These are phyloP conservation scores for Flagelloscypha sp. DNA, from an alignment of 768 basidiomycete species.

Conservation along the genomic window DNA sequence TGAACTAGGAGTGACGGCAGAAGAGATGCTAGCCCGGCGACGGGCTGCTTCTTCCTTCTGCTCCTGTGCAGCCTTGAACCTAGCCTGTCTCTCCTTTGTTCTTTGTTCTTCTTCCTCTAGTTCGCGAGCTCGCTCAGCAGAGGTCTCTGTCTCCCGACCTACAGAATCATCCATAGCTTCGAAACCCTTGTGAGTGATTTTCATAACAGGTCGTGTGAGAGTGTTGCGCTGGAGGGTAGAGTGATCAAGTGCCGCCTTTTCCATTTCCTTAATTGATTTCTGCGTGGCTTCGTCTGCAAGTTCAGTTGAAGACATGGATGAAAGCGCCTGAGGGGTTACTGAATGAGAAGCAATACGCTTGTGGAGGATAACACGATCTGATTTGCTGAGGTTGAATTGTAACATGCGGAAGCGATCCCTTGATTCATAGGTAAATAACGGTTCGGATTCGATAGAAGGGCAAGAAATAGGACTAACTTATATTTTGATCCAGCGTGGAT, in stretches of 20 bases:
- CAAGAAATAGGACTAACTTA: slow-evolving; percentile 47
- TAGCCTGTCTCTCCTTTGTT: slow-evolving; percentile 60
- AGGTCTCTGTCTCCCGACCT: slow-evolving; percentile 38
- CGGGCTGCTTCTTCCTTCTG: slow-evolving; percentile 35
- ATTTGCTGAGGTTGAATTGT: slow-evolving; percentile 79
- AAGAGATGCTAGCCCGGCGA: slow-evolving; percentile 34
- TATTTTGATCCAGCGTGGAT: slow-evolving; percentile 66
- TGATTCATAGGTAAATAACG: slow-evolving; percentile 8
- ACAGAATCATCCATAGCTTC: slow-evolving; percentile 82
- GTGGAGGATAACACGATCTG: slow-evolving; percentile 73
- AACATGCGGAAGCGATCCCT: slow-evolving; percentile 91
- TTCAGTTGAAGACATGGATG: slow-evolving; percentile 82
- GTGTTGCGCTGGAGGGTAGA: slow-evolving; percentile 71
- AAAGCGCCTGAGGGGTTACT: slow-evolving; percentile 65
- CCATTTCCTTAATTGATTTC: slow-evolving; percentile 72
- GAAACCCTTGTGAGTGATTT: slow-evolving; percentile 89
- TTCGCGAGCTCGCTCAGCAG: slow-evolving; percentile 49
- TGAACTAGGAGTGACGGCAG: slow-evolving; percentile 68
- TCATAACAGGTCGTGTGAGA: slow-evolving; percentile 56
- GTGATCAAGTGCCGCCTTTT: slow-evolving; percentile 76
- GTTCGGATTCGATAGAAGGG: slow-evolving; percentile 2
- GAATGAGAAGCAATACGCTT: slow-evolving; percentile 62
- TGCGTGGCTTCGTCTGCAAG: slow-evolving; percentile 82
- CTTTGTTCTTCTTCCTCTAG: slow-evolving; percentile 61
- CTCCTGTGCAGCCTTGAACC: slow-evolving; percentile 43